These are phyloP conservation scores for Rubia occidens DNA, from an alignment of 305 asterid species.

Conservation along the genomic window DNA sequence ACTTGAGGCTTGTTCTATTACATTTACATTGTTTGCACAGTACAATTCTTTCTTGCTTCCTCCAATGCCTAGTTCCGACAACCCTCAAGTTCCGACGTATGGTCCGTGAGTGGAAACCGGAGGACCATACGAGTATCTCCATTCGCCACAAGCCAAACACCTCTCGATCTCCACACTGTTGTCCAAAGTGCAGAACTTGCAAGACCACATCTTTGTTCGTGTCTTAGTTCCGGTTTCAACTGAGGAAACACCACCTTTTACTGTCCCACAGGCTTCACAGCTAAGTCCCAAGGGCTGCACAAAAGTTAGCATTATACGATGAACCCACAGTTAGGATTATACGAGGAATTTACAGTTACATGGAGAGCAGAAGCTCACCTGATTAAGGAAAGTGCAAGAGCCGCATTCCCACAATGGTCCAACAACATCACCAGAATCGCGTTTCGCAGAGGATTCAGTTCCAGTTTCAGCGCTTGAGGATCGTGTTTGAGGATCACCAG, in stretches of 20 bases:
- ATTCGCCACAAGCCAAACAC: slow-evolving; percentile 73
- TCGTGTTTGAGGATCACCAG: background rate
- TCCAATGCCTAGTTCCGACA: background rate
- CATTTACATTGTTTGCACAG: too few species aligned
- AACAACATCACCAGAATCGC: slow-evolving; percentile 14
- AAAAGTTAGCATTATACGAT: background rate
- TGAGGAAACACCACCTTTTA: slow-evolving; percentile 3
- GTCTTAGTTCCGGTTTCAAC: background rate
- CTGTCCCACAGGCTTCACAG: slow-evolving; percentile 40
- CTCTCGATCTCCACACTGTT: slow-evolving; percentile 41
- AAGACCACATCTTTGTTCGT: slow-evolving; percentile 42
- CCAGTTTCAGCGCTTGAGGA: background rate
- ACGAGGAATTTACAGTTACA: background rate
- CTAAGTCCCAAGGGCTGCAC: slow-evolving; percentile 43
- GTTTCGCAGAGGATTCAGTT: background rate
- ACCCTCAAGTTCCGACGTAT: background rate
- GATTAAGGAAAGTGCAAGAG: slow-evolving; percentile 54
- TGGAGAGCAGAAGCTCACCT: slow-evolving; percentile 26
- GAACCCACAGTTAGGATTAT: too few species aligned
- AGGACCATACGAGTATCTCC: slow-evolving; percentile 59
- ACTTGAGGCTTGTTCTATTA: too few species aligned
- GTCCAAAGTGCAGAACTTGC: slow-evolving; percentile 67
- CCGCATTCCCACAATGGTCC: slow-evolving; percentile 50
- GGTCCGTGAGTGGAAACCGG: slow-evolving; percentile 7
- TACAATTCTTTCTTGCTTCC: too few species aligned